Conservation (phyloP, 1,139 yeast species). For the Debaryomyces robertsiae region DNA sequence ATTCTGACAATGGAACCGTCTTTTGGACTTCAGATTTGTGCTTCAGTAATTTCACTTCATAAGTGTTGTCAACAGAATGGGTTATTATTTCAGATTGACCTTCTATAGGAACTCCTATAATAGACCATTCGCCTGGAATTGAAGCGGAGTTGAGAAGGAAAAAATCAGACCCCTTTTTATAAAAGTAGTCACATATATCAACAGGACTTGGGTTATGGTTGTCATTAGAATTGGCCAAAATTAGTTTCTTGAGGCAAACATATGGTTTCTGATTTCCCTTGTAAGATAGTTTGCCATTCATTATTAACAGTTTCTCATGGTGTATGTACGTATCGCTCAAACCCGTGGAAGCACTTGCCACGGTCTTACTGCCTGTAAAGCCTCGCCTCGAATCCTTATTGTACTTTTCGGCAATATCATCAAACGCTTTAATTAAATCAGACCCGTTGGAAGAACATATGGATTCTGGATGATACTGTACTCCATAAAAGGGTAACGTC, state of each 20-base stretch:
- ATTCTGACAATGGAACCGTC: slow-evolving; percentile 13
- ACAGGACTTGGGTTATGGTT: slow-evolving; percentile 28
- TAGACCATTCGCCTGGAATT: slow-evolving; percentile 83
- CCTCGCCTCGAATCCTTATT: slow-evolving; percentile 25
- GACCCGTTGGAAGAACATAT: slow-evolving; percentile 76
- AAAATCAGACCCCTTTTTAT: slow-evolving; percentile 39
- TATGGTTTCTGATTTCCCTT: slow-evolving; percentile 5
- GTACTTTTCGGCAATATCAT: slow-evolving; percentile 49
- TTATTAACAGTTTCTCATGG: slow-evolving; percentile 6
- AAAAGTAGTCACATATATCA: slow-evolving; percentile 52
- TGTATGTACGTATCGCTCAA: slow-evolving; percentile 6
- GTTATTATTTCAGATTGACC: slow-evolving; percentile 60
- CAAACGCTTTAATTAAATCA: slow-evolving; percentile 61
- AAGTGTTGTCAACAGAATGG: slow-evolving; percentile 55
- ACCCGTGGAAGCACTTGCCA: not conserved
- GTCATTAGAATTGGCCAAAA: slow-evolving; percentile 11
- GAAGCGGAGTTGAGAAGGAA: slow-evolving; percentile 74
- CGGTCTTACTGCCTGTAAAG: not conserved
- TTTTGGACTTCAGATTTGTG: slow-evolving; percentile 16
- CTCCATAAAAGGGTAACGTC: slow-evolving; percentile 77
- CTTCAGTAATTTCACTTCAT: slow-evolving; percentile 22
- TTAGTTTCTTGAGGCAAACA: slow-evolving; percentile 21
- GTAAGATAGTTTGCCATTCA: slow-evolving; percentile 5
- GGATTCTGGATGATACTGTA: slow-evolving; percentile 97
- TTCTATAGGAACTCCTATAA: slow-evolving; percentile 69